Conservation (phyloP, 805 yeast genomes). For the Candida ascalaphidarum region DNA sequence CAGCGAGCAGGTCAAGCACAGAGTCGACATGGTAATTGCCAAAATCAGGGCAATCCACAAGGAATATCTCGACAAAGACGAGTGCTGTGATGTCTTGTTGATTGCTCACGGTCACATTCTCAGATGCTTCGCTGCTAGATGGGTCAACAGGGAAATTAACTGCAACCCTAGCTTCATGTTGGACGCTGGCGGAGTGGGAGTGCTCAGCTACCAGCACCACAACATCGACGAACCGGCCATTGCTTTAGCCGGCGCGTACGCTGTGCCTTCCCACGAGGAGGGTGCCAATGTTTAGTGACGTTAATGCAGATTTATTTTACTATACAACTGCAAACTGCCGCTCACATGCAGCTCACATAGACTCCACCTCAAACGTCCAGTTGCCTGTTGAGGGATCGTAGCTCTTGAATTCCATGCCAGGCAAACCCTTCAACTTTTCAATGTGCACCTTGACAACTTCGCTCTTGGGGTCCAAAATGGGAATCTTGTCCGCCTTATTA, state of each 20-base stretch:
- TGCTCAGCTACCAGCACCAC: constrained; percentile 81
- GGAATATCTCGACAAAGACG: constrained; percentile 39
- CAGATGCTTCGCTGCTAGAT: constrained; percentile 81
- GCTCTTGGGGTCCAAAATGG: constrained; percentile 71
- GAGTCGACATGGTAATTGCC: constrained; percentile 65
- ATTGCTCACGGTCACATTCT: constrained; percentile 93
- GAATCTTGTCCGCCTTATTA: constrained; percentile 61
- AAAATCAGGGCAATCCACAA: constrained; percentile 56
- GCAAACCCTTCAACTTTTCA: constrained; percentile 51
- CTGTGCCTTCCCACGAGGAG: constrained; percentile 59
- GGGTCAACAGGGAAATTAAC: constrained; percentile 59
- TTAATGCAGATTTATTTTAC: too few species aligned
- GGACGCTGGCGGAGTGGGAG: constrained; percentile 96
- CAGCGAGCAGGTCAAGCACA: constrained; percentile 51
- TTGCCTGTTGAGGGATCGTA: constrained; percentile 73
- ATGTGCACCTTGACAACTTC: constrained; percentile 64
- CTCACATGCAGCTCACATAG: too few species aligned
- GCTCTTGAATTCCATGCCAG: constrained; percentile 55
- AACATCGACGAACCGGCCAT: constrained; percentile 82
- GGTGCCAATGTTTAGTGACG: too few species aligned
- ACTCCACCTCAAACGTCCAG: constrained; percentile 54
- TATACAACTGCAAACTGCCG: too few species aligned
- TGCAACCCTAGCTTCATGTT: constrained; percentile 73
- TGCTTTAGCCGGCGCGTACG: constrained; percentile 74
- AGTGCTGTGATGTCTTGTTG: constrained; percentile 65